Evolutionary conservation across 768 basidiomycete genomes (phyloP).

Genomic region (Neoboletus brunneissimus): DNA sequence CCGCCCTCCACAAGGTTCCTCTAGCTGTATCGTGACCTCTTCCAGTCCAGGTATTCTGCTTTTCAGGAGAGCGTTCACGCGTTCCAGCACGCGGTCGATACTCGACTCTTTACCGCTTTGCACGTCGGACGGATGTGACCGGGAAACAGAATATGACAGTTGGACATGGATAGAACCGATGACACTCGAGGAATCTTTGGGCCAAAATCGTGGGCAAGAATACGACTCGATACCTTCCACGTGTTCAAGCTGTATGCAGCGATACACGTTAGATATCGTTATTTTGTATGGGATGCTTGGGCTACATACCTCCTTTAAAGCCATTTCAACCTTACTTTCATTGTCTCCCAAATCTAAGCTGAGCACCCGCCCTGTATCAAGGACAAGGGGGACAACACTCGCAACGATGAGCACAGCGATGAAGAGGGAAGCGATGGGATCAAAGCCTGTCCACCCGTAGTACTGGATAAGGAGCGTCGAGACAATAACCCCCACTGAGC

Average conservation of each 20-base stretch:
- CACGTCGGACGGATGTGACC: conserved; percentile 54
- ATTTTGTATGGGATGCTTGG: not conserved
- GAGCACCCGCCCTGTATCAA: conserved; percentile 88
- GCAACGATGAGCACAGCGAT: conserved; percentile 94
- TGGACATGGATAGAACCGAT: conserved; percentile 93
- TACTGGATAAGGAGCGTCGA: conserved; percentile 93
- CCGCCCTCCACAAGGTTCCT: conserved; percentile 30
- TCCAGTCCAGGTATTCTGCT: conserved; percentile 76
- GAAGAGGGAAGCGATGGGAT: conserved; percentile 95
- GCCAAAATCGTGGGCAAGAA: conserved; percentile 88
- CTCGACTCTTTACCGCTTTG: conserved; percentile 14
- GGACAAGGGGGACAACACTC: conserved; percentile 91
- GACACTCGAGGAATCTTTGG: conserved; percentile 80
- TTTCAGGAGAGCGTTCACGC: conserved; percentile 71
- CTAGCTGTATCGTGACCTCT: conserved; percentile 89
- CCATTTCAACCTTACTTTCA: conserved; percentile 50
- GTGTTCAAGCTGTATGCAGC: conserved; percentile 51
- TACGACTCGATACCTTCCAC: conserved; percentile 83
- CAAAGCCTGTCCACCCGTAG: conserved; percentile 98
- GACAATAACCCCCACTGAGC: conserved; percentile 96
- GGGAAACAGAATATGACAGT: conserved; percentile 58
- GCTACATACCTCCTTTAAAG: conserved; percentile 58
- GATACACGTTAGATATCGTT: not conserved
- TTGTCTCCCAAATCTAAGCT: conserved; percentile 79
- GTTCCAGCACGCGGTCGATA: conserved; percentile 65